Evolutionary conservation across 2,329 filamentous ascomycete genomes (phyloP).

Genomic region (Gnomoniopsis smithogilvyi): DNA sequence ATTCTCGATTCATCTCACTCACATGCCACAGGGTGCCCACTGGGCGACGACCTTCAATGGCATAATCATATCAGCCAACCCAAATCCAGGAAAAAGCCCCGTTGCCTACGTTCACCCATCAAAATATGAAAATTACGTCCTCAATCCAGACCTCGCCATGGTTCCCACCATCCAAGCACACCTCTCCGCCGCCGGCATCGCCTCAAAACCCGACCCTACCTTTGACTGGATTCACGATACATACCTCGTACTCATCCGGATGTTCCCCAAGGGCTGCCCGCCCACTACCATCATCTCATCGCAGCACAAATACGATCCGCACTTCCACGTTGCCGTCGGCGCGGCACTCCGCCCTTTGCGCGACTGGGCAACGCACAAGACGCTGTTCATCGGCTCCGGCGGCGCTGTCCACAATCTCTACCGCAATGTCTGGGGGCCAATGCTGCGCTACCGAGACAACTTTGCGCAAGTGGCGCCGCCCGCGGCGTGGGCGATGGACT

Average conservation of each 20-base stretch:
- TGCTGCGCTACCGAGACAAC: conserved; percentile 61
- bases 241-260: conserved; percentile 64
- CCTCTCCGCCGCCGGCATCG: conserved; percentile 50
- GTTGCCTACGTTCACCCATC: conserved; percentile 65
- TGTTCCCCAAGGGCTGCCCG: conserved; percentile 64
- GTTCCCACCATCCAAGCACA: conserved; percentile 47
- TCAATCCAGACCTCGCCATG: conserved; percentile 56
- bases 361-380: conserved; percentile 39
- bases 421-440: conserved; percentile 62
- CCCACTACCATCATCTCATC: conserved; percentile 55
- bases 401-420: conserved; percentile 70
- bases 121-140: conserved; percentile 61
- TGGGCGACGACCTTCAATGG: conserved; percentile 57
- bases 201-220: conserved; percentile 45
- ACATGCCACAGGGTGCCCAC: conserved; percentile 52
- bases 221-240: conserved; percentile 75
- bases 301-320: conserved; percentile 37
- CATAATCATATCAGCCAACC: conserved; percentile 60
- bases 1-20: background rate
- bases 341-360: conserved; percentile 53
- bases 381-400: conserved; percentile 54
- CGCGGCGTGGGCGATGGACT: conserved; percentile 59
- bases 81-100: conserved; percentile 56
- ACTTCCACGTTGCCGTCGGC: conserved; percentile 51
- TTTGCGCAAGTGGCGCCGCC: conserved; percentile 59